A percentile compares a stretch with the other conserved stretches of the same genome.
phyloP scores from a whole-genome alignment of 495 filamentous ascomycete species.

The Durotheca rogersii region DNA sequence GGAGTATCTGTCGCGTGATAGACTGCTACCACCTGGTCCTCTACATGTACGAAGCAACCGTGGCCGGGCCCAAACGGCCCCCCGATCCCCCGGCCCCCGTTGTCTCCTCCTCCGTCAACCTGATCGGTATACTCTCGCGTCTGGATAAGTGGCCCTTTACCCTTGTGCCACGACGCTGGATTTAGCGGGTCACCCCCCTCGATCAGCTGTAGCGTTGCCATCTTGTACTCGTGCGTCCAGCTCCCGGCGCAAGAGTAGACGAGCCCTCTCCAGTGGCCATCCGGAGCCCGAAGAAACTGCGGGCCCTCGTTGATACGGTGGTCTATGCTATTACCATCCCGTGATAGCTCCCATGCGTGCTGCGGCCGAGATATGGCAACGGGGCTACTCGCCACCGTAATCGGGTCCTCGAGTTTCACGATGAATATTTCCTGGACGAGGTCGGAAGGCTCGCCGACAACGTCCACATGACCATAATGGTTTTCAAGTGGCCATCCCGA shows the following conservation, averaged over 20 bases:
- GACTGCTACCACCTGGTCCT: constrained; percentile 27
- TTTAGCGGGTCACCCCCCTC: constrained; percentile 32
- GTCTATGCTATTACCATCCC: constrained; percentile 24
- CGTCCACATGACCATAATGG: not conserved
- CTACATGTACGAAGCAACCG: constrained; percentile 30
- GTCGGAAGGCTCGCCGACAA: constrained; percentile 13
- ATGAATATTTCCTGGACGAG: constrained; percentile 33
- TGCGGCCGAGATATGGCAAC: constrained; percentile 24
- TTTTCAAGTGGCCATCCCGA: constrained; percentile 35
- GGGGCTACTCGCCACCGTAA: constrained; percentile 20
- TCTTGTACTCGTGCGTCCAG: constrained; percentile 40
- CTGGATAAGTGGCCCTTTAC: constrained; percentile 31
- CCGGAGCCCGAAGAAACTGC: constrained; percentile 34
- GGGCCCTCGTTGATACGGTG: constrained; percentile 39
- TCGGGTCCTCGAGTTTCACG: constrained; percentile 28
- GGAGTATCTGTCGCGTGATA: constrained; percentile 36
- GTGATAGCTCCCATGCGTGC: constrained; percentile 34
- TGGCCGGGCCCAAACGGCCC: constrained; percentile 35
- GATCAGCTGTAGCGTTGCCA: constrained; percentile 30
- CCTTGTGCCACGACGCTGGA: constrained; percentile 32
- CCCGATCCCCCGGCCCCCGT: not conserved
- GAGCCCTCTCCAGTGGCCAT: constrained; percentile 31
- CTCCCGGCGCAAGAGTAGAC: constrained; percentile 33
- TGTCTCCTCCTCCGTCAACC: not conserved
- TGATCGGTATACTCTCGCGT: constrained; percentile 11